Evolutionary conservation across 371 early-diverging fungal species (phyloP).

Genomic region (Mucor irregularis): DNA sequence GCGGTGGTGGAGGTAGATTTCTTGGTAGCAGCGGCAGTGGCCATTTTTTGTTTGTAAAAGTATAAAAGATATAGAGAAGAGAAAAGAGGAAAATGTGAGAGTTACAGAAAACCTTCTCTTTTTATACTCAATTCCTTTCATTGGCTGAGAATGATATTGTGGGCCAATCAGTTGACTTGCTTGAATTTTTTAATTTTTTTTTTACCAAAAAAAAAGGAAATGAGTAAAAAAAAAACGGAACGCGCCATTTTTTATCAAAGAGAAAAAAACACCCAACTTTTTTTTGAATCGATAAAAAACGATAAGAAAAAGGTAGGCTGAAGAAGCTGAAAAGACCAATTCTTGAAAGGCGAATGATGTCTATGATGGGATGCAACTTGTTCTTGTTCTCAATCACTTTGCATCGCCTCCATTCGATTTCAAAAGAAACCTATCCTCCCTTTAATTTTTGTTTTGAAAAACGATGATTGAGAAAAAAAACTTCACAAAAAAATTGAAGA

Average conservation of each 20-base stretch:
- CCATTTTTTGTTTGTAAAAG: constrained; percentile 12
- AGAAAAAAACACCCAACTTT: not conserved
- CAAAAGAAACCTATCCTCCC: too few relatives aligned
- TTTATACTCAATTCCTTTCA: constrained; percentile 9
- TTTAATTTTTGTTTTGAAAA: too few relatives aligned
- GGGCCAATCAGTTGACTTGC: constrained; percentile 19
- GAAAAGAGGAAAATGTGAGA: constrained; percentile 9
- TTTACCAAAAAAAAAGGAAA: constrained; percentile 3
- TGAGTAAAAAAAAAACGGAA: not conserved
- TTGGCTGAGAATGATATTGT: constrained; percentile 1
- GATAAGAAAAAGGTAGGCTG: not conserved
- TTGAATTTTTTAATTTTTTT: constrained; percentile 17
- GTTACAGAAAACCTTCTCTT: constrained; percentile 2
- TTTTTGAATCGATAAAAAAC: not conserved
- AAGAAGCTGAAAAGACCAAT: too few relatives aligned
- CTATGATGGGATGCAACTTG: too few relatives aligned
- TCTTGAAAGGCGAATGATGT: too few relatives aligned
- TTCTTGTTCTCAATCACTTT: too few relatives aligned
- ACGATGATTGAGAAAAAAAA: too few relatives aligned
- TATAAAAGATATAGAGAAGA: constrained; percentile 2
- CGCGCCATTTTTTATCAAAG: not conserved
- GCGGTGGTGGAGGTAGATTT: constrained; percentile 30
- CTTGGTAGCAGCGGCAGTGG: constrained; percentile 25
- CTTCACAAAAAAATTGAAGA: too few relatives aligned
- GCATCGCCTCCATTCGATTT: too few relatives aligned